Conservation (phyloP, 768 basidiomycete genomes). For the Boletus rubroflammeus region DNA sequence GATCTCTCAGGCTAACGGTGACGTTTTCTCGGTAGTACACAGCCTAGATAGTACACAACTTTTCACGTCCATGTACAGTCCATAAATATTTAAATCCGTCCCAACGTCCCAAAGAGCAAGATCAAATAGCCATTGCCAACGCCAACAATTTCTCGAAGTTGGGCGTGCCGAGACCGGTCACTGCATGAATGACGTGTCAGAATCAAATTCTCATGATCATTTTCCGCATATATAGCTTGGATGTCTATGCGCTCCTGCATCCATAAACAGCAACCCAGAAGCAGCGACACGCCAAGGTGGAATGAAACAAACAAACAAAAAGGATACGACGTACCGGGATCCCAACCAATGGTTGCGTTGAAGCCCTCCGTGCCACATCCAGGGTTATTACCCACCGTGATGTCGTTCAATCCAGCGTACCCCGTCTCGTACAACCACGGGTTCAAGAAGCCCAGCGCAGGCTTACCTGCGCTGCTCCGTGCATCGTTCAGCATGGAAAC, state of each 20-base stretch:
- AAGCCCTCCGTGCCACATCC: conserved; percentile 66
- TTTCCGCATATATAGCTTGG: neutral
- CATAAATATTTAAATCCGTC: no score
- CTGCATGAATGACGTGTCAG: conserved; percentile 21
- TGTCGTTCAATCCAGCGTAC: conserved; percentile 46
- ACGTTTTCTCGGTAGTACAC: no score
- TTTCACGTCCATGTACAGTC: no score
- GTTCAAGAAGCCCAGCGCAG: conserved; percentile 64
- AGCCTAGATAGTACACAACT: no score
- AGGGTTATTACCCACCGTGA: conserved; percentile 52
- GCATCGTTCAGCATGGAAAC: conserved; percentile 66
- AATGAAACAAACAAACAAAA: no score
- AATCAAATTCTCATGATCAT: neutral
- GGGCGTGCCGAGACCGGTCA: conserved; percentile 55
- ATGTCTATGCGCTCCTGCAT: neutral
- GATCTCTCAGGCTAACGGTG: no score
- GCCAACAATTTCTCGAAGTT: conserved; percentile 46
- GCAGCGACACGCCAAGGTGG: neutral
- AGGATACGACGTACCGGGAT: conserved; percentile 42
- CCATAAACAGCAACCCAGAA: neutral
- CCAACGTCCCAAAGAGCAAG: no score
- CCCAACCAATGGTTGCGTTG: conserved; percentile 59
- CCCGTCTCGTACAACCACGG: conserved; percentile 50
- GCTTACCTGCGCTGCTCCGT: conserved; percentile 39
- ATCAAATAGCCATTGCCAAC: conserved; percentile 29